phyloP scores from a whole-genome alignment of 108 stramenopile species.

The Pseudonitzschia multiseries region DNA sequence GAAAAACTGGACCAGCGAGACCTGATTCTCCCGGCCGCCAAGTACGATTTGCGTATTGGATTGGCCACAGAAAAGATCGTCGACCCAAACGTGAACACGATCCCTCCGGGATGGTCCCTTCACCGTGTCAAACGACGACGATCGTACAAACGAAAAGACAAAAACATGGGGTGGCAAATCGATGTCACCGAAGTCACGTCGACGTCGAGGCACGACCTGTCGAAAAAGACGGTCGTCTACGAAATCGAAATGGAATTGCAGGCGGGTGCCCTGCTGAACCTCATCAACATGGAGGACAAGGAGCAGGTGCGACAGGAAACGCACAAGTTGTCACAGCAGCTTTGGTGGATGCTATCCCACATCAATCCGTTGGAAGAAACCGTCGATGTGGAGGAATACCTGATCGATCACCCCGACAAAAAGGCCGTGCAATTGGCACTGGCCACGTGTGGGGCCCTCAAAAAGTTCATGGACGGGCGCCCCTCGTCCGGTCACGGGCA shows the following conservation, averaged over 20 bases:
- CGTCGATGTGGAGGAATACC: constrained; percentile 74
- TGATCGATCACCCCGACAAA: constrained; percentile 62
- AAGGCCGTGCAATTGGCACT: constrained; percentile 62
- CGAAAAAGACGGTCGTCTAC: constrained; percentile 52
- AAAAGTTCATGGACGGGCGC: constrained; percentile 60
- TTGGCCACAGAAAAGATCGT: constrained; percentile 70
- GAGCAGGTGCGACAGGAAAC: constrained; percentile 45
- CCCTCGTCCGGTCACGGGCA: background rate
- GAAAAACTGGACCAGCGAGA: constrained; percentile 66
- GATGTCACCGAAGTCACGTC: constrained; percentile 86
- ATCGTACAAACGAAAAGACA: constrained; percentile 67
- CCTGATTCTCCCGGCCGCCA: constrained; percentile 69
- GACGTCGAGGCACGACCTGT: constrained; percentile 27
- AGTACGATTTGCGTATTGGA: constrained; percentile 72
- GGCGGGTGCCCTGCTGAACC: constrained; percentile 49
- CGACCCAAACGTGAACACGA: constrained; percentile 37
- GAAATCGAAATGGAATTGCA: constrained; percentile 87
- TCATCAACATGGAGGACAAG: constrained; percentile 56
- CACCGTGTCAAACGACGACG: constrained; percentile 81
- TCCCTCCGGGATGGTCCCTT: constrained; percentile 55
- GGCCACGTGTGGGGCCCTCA: constrained; percentile 74
- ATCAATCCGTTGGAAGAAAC: constrained; percentile 80
- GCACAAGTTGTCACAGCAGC: constrained; percentile 56
- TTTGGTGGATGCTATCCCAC: constrained; percentile 79
- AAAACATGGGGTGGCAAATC: constrained; percentile 83